A percentile compares a stretch with the other conserved stretches of the same genome.
Conservation (phyloP, 2,329 filamentous ascomycete species). For the Trichophyton schoenleinii region DNA sequence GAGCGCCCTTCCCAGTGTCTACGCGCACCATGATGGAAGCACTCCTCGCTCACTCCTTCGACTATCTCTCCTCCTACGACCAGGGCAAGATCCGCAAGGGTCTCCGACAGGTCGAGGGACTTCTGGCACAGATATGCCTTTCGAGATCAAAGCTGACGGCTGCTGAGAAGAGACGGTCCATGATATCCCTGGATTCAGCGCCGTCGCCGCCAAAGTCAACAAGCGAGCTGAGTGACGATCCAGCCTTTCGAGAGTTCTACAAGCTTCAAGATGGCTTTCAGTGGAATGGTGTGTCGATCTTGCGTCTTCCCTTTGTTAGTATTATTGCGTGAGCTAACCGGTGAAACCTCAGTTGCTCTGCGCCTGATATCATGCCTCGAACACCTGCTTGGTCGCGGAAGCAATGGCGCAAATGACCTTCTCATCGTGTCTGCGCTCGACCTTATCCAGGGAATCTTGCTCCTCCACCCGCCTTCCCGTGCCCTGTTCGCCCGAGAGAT, state of each 20-base stretch:
- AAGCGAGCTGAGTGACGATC: constrained; percentile 61
- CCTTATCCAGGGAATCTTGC: constrained; percentile 72
- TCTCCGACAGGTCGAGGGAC: constrained; percentile 80
- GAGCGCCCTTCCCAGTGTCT: background rate
- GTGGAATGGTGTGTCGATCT: constrained; percentile 57
- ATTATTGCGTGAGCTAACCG: background rate
- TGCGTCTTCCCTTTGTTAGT: background rate
- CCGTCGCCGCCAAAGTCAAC: constrained; percentile 49
- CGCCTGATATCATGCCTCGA: constrained; percentile 77
- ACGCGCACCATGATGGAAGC: constrained; percentile 56
- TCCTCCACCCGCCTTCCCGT: constrained; percentile 83
- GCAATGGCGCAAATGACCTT: constrained; percentile 70
- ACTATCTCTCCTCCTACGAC: constrained; percentile 90
- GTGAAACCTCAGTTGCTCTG: constrained; percentile 50
- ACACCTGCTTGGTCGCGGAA: constrained; percentile 68
- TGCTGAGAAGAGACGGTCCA: constrained; percentile 32
- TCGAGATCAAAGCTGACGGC: constrained; percentile 37
- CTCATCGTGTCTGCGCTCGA: constrained; percentile 81
- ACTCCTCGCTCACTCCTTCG: constrained; percentile 82
- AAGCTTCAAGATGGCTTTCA: constrained; percentile 94
- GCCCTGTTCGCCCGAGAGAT: constrained; percentile 75
- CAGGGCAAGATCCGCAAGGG: constrained; percentile 84
- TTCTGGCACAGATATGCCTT: constrained; percentile 89
- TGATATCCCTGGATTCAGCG: constrained; percentile 27
- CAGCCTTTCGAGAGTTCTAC: constrained; percentile 90